A percentile compares a stretch with the other conserved stretches of the same genome.
Conservation (phyloP, 1,284 basidiomycete species). For the Athelia sp. region DNA sequence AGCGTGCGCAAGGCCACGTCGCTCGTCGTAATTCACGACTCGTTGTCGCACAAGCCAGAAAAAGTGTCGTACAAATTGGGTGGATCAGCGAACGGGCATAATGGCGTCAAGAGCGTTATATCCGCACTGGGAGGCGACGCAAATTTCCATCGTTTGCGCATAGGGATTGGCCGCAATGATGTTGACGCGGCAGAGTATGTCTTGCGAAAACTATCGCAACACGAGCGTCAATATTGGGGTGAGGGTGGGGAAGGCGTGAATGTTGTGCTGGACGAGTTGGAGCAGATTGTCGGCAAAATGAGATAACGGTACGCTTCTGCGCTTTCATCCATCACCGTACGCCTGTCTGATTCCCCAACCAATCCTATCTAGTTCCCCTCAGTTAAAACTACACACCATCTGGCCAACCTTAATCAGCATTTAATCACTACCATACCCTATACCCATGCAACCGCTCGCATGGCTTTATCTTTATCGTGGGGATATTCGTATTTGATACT, state of each 20-base stretch:
- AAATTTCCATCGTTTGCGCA: conserved; percentile 62
- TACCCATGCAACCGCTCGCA: too few relatives aligned
- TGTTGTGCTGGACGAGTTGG: conserved; percentile 46
- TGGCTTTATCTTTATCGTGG: too few relatives aligned
- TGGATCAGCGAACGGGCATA: conserved; percentile 74
- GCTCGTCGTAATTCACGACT: conserved; percentile 68
- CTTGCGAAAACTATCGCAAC: conserved; percentile 46
- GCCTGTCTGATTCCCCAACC: too few relatives aligned
- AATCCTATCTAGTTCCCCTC: too few relatives aligned
- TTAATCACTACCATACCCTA: too few relatives aligned
- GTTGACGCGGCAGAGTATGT: conserved; percentile 56
- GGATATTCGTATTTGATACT: too few relatives aligned
- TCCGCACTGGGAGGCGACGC: conserved; percentile 50
- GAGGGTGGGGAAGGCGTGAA: conserved; percentile 52
- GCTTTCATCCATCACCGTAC: too few relatives aligned
- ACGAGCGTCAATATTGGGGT: conserved; percentile 58
- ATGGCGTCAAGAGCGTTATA: conserved; percentile 71
- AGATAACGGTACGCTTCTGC: too few relatives aligned
- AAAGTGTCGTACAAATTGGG: conserved; percentile 54
- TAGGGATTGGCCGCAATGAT: conserved; percentile 59
- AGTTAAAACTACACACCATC: too few relatives aligned
- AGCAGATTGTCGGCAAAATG: conserved; percentile 31
- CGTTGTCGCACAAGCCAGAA: conserved; percentile 54
- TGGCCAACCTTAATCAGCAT: too few relatives aligned
- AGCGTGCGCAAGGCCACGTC: conserved; percentile 35